Percentiles rank a stretch among this genome's conserved stretches.
Evolutionary conservation across 495 filamentous ascomycete genomes (phyloP).

Genomic region (Aspergillus olivimuriae): DNA sequence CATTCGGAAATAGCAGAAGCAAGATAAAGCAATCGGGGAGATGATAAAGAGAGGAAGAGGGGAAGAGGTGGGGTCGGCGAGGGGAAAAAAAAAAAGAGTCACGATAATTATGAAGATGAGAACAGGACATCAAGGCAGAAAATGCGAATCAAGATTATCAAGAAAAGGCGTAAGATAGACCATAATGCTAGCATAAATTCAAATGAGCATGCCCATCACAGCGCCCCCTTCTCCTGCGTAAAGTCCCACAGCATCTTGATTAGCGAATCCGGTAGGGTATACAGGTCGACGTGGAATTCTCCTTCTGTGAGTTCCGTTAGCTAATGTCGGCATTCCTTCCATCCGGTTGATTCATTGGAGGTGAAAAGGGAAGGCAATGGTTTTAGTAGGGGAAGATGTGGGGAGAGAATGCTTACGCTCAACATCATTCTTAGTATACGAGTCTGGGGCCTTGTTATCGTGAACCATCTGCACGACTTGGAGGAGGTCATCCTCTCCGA

Average conservation of each 20-base stretch:
- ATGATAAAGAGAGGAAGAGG: no score
- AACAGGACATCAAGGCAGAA: no score
- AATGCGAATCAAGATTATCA: not conserved
- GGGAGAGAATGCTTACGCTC: constrained; percentile 58
- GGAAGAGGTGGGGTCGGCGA: no score
- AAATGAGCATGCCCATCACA: constrained; percentile 18
- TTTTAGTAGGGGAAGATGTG: no score
- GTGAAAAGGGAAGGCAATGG: constrained; percentile 1
- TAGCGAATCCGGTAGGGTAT: constrained; percentile 76
- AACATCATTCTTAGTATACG: constrained; percentile 94
- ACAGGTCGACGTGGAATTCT: constrained; percentile 97
- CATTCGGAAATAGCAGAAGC: no score
- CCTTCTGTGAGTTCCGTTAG: constrained; percentile 54
- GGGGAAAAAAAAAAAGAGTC: no score
- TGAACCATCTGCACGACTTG: constrained; percentile 97
- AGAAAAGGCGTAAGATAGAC: not conserved
- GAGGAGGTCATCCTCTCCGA: constrained; percentile 83
- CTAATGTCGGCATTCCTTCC: not conserved
- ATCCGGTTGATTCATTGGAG: not conserved
- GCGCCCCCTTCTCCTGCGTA: constrained; percentile 42
- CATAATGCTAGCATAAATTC: constrained; percentile 4
- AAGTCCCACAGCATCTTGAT: constrained; percentile 94
- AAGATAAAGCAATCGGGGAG: no score
- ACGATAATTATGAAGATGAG: no score
- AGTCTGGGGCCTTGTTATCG: constrained; percentile 86